Evolutionary conservation across 2,329 filamentous ascomycete genomes (phyloP).

Genomic region (Colletotrichum spinosum): DNA sequence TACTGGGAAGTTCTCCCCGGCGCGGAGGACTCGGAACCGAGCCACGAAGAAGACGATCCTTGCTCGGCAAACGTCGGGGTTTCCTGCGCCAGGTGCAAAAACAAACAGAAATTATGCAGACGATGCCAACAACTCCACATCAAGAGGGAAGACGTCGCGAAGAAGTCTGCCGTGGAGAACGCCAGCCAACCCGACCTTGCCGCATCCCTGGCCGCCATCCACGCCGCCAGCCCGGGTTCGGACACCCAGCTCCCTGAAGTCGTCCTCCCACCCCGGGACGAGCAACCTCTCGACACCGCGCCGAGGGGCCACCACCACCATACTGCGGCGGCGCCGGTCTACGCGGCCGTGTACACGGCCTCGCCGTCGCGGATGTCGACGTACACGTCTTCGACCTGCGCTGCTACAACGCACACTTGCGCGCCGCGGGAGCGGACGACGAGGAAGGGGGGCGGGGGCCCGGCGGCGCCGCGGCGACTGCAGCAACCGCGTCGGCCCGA

Average conservation of each 20-base stretch:
- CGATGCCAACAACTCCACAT: background rate
- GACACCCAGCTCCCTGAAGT: constrained; percentile 10
- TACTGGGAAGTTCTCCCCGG: constrained; percentile 13
- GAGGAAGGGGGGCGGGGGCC: constrained; percentile 6
- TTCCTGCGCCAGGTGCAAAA: constrained; percentile 10
- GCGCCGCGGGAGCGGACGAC: constrained; percentile 7
- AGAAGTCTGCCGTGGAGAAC: constrained; percentile 7
- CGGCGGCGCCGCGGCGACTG: constrained; percentile 1
- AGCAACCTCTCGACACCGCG: background rate
- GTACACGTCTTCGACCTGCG: constrained; percentile 23
- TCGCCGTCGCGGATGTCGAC: constrained; percentile 34
- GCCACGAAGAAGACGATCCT: background rate
- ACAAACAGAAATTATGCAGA: background rate
- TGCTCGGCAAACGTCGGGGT: background rate
- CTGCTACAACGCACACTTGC: constrained; percentile 17
- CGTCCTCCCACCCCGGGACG: background rate
- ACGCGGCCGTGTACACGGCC: constrained; percentile 17
- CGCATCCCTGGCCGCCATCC: background rate
- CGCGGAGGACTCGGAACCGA: background rate
- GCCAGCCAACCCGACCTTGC: background rate
- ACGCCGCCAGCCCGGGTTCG: background rate
- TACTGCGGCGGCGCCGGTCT: background rate
- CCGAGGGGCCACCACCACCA: background rate
- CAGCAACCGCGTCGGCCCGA: background rate
- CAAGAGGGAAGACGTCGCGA: background rate